Evolutionary conservation across 129 eudicot genomes (phyloP), one percentile per base, ranked within the genome.

Genomic region (Calendula officinalis): DNA sequence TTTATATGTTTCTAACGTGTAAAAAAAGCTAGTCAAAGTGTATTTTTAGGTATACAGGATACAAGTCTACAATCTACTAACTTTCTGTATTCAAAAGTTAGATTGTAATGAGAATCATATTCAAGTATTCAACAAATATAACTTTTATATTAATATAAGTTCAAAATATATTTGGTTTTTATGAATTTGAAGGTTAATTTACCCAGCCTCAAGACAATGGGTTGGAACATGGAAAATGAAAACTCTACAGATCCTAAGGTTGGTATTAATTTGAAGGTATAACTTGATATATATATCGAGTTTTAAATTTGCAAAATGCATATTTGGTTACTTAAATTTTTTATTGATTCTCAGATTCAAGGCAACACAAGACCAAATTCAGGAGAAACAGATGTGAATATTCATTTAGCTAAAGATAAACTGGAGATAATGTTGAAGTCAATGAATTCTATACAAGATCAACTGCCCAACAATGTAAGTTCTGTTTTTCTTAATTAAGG

Each of bases 391-490:
- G 84, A 80, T 60, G 80, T 72, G 63, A 75, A 75, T 53, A 77
- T 80, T 62, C 86, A 57, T 67, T 67, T 83, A 77, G 75, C 75
- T 44, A 86, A 86, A 75, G 95, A 83, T 69, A 74, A 75, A 38
- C 70, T 83, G 77, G 84, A 78, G 73, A 83, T 77, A 46, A 80
- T 80, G 84, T 62, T 86, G 77, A 75, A 58, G 54, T 86, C 95
- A 46, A 77, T 83, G 82, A 66, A 81, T 30, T 38, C 66, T 60
- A 68, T 59, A 61, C 72, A 73, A 58, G 82, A 75, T 56, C 77
- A 83, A 70, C 65, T 62, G 51, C 49, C 84, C 8, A 74, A 73
- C 42, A 17, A 75, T 75, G 91, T 85, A 72, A 78, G 87, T 85
- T 56, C 32, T 66, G 34, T 51, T 30, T 39, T 22, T 22, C 30